A percentile compares a stretch with the other conserved stretches of the same genome.
Conservation (phyloP, 1,139 yeast genomes). For the Candida sanyaensis region DNA sequence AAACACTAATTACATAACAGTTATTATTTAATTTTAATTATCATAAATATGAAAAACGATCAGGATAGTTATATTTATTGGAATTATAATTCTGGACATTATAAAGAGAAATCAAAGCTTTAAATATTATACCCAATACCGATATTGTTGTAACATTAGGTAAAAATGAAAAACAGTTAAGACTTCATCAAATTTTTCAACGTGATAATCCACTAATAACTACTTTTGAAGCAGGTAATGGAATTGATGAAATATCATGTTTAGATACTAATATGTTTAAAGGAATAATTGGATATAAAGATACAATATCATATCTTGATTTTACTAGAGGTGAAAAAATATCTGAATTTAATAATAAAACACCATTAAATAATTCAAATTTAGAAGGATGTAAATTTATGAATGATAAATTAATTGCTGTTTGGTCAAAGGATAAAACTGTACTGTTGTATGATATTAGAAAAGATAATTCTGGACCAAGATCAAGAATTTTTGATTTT, state of each 20-base stretch:
- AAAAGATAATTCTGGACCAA: not conserved
- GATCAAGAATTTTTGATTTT: not conserved
- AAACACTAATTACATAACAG: no score
- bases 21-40: no score
- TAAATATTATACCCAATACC: not conserved
- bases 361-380: not conserved
- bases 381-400: not conserved
- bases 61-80: not conserved
- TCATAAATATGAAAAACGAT: no score
- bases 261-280: not conserved
- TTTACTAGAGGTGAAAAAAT: not conserved
- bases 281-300: not conserved
- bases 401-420: not conserved
- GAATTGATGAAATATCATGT: not conserved
- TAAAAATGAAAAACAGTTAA: not conserved
- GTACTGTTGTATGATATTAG: not conserved
- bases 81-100: not conserved
- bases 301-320: not conserved
- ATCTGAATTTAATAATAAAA: not conserved
- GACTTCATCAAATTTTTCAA: not conserved
- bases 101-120: not conserved
- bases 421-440: not conserved
- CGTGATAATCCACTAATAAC: not conserved
- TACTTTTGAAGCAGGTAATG: not conserved
- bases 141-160: not conserved